A percentile compares a stretch with the other conserved stretches of the same genome.
These are phyloP conservation scores for Floccularia luteovirens DNA, from an alignment of 768 basidiomycete genomes.

Conservation along the genomic window DNA sequence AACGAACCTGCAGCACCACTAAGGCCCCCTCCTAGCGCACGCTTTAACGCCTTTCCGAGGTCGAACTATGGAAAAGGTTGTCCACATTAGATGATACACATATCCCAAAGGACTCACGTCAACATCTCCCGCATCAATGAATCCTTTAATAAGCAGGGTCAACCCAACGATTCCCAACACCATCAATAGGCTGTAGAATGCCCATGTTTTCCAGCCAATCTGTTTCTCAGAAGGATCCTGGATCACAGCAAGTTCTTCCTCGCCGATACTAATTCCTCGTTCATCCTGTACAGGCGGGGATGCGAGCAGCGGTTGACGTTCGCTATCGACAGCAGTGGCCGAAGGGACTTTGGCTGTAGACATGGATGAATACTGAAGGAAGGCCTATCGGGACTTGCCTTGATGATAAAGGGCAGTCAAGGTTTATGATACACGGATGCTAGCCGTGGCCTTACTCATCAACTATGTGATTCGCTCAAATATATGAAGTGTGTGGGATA, in stretches of 20 bases:
- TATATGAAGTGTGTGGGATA: too few species aligned
- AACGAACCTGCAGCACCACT: conserved; percentile 75
- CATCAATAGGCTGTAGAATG: conserved; percentile 23
- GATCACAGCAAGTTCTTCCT: not conserved
- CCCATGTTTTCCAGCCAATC: conserved; percentile 15
- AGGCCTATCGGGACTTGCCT: too few species aligned
- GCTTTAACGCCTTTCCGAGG: conserved; percentile 63
- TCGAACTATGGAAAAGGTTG: conserved; percentile 69
- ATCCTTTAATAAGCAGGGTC: conserved; percentile 57
- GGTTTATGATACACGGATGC: too few species aligned
- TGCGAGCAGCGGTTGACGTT: not conserved
- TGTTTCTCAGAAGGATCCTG: conserved; percentile 7
- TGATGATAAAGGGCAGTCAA: too few species aligned
- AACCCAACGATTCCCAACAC: conserved; percentile 29
- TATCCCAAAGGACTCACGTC: conserved; percentile 36
- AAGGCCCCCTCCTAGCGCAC: conserved; percentile 83
- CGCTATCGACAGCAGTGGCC: not conserved
- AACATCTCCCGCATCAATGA: conserved; percentile 61
- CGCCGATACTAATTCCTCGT: not conserved
- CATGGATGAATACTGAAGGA: too few species aligned
- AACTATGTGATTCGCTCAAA: too few species aligned
- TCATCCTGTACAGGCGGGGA: not conserved
- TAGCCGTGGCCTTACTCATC: too few species aligned
- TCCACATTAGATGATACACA: too few species aligned
- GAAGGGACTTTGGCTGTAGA: too few species aligned